Evolutionary conservation across 106 monocot genomes (phyloP), one percentile per base, ranked within the genome.

Genomic region (Dactylorhiza incarnata): DNA sequence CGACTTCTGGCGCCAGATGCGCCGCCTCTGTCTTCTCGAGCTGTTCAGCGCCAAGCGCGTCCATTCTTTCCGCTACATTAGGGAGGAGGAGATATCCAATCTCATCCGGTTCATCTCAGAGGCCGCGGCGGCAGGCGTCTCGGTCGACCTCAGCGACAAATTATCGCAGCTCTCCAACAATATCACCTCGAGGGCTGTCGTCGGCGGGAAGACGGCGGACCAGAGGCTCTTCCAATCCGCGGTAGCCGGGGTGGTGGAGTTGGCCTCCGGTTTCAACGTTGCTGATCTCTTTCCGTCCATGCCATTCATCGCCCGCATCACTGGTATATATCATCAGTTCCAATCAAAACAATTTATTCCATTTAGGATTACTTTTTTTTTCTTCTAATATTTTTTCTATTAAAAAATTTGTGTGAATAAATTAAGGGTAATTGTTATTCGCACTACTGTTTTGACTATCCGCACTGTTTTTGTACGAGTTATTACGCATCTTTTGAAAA

Each of bases 1-100:
- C 29, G 29, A 29, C 29, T 29, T 29, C 81, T 26, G 62, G 80
- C 22, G 83, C 19, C 77, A 83, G 68, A 65, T 80, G 24, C 80
- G 77, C 14, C 83, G 83, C 77, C 16, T 80, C 8, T 81, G 80
- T 71, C 56, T 86, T n/a, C 4, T 83, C 22, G 83, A 86, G 77
- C 80, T 86, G 6, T 55, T 83, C 7, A 73, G 80, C 52, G 44
- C 74, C 17, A 80, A 78, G 69, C 50, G 86, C n/a, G 81, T 87
- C 13, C 81, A 48, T 5, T 77, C 74, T 3, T 87, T 78, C 26
- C 80, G 77, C 23, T n/a, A 37, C n/a, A 53, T 84, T 24, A 54
- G 83, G 23, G 78, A 87, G 29, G 78, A 84, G 26, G 87, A 83
- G 63, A 71, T 62, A 14, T 9, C 19, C 12, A 46, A 48, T 23